Percentiles rank a stretch among this genome's conserved stretches.
Conservation (phyloP, 2,329 filamentous ascomycete species). For the Ophiocordyceps polyrhachis-furcata region DNA sequence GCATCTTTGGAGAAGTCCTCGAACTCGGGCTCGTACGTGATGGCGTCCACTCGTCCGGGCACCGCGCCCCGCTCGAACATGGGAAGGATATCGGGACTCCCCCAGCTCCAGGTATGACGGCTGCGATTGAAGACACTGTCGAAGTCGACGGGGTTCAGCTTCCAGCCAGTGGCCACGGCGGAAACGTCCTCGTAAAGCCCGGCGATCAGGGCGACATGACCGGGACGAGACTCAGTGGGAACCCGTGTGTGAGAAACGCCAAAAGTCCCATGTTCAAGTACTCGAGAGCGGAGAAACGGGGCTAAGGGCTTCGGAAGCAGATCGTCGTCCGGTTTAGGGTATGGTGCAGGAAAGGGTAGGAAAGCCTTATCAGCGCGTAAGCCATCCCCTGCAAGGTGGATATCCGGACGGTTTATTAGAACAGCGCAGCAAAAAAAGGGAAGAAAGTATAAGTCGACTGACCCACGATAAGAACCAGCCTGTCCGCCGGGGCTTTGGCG, state of each 20-base stretch:
- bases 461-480: constrained; percentile 89
- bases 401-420: background rate
- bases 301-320: constrained; percentile 63
- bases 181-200: constrained; percentile 97
- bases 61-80: constrained; percentile 96
- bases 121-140: constrained; percentile 98
- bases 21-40: constrained; percentile 62
- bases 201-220: constrained; percentile 91
- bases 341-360: constrained; percentile 79
- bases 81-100: constrained; percentile 86
- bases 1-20: constrained; percentile 85
- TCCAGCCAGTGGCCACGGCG: constrained; percentile 93
- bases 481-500: constrained; percentile 61
- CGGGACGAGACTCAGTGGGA: constrained; percentile 87
- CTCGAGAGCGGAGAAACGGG: constrained; percentile 75
- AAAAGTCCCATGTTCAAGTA: constrained; percentile 82
- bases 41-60: constrained; percentile 72
- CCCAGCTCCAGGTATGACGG: constrained; percentile 97
- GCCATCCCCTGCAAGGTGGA: constrained; percentile 47
- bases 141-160: constrained; percentile 93
- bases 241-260: constrained; percentile 94
- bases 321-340: constrained; percentile 44
- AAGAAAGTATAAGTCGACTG: constrained; percentile 6
- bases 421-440: background rate
- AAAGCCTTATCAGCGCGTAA: constrained; percentile 96